Percentiles rank a stretch among this genome's conserved stretches.
phyloP scores from a whole-genome alignment of 352 stramenopile species.

The Phytophthora pinifolia region DNA sequence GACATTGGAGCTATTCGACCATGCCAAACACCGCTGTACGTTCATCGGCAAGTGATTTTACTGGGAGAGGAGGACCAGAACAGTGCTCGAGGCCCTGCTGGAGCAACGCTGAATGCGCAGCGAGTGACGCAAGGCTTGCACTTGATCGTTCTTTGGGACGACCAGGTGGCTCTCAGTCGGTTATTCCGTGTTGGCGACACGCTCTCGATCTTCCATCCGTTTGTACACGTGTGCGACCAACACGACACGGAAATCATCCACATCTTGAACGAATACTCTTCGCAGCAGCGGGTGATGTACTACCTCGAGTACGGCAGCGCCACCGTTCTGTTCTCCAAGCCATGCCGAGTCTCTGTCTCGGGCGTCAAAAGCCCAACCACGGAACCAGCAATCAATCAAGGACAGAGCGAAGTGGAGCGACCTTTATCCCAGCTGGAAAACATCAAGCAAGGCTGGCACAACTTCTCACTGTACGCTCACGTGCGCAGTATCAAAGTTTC shows the following conservation, averaged over 20 bases:
- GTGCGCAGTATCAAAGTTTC: conserved; percentile 55
- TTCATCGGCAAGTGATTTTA: conserved; percentile 67
- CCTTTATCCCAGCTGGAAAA: conserved; percentile 27
- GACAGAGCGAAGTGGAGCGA: conserved; percentile 18
- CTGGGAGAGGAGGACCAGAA: conserved; percentile 35
- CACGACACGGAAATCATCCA: conserved; percentile 51
- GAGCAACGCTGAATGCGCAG: conserved; percentile 16
- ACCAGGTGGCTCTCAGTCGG: conserved; percentile 64
- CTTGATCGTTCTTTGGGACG: conserved; percentile 66
- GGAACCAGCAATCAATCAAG: conserved; percentile 3
- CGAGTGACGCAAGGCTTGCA: conserved; percentile 34
- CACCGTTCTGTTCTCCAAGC: conserved; percentile 47
- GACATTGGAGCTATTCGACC: conserved; percentile 71
- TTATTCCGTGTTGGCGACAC: conserved; percentile 59
- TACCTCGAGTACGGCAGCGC: conserved; percentile 70
- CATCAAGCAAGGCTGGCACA: conserved; percentile 38
- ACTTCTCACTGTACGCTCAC: conserved; percentile 59
- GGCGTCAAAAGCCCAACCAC: conserved; percentile 2
- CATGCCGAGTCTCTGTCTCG: conserved; percentile 4
- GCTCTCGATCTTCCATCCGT: conserved; percentile 63
- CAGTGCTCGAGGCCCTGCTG: neutral
- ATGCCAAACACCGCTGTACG: conserved; percentile 52
- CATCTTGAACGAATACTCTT: conserved; percentile 63
- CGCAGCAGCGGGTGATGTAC: conserved; percentile 45
- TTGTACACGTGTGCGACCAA: conserved; percentile 48